Percentiles rank a stretch among this genome's conserved stretches.
Conservation (phyloP, 1,139 yeast genomes). For the Blastobotrys illinoisensis region DNA sequence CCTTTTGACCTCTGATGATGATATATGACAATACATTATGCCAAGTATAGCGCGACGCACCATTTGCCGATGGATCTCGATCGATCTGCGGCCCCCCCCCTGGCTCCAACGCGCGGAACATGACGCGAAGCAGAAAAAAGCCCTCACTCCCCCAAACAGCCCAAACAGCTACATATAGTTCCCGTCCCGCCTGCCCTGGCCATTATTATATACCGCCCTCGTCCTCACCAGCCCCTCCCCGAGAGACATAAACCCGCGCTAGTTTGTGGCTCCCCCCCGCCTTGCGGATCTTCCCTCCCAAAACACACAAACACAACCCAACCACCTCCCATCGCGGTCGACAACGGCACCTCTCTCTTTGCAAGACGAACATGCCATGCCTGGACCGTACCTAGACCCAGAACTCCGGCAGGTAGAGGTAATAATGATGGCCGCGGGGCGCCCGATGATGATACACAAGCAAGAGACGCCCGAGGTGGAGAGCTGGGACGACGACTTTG, state of each 20-base stretch:
- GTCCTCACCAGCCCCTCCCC: not conserved
- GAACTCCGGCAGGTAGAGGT: not conserved
- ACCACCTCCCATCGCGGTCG: not conserved
- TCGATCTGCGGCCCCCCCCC: not conserved
- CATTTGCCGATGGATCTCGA: not conserved
- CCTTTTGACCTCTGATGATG: not conserved
- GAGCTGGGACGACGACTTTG: slow-evolving; percentile 25
- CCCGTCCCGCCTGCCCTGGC: not conserved
- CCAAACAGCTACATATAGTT: not conserved
- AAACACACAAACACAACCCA: not conserved
- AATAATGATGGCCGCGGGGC: not conserved
- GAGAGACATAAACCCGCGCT: not conserved
- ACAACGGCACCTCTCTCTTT: not conserved
- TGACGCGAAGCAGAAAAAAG: not conserved
- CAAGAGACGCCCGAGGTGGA: slow-evolving; percentile 11
- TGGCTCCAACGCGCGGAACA: not conserved
- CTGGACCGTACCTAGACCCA: not conserved
- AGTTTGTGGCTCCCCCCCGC: not conserved
- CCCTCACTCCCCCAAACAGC: not conserved
- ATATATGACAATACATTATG: not conserved
- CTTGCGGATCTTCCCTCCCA: not conserved
- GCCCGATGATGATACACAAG: slow-evolving; percentile 1
- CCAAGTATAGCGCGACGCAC: not conserved
- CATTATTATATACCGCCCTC: not conserved
- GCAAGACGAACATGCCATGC: not conserved